Conservation (phyloP, 768 basidiomycete species). For the Plicaturopsis crispa region DNA sequence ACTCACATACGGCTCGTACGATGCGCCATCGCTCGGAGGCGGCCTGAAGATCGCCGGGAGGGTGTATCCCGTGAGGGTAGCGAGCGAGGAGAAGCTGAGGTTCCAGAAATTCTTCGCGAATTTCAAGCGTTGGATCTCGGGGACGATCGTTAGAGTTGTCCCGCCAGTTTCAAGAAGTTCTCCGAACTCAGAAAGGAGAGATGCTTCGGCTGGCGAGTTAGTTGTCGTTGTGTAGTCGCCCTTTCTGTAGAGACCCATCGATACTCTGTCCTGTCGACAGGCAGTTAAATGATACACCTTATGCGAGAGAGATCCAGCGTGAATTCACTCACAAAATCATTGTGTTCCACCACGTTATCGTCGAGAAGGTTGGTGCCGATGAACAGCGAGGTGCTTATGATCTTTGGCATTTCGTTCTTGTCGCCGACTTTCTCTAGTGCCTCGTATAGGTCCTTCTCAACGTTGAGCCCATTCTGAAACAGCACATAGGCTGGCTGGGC, state of each 20-base stretch:
- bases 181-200: constrained; percentile 36
- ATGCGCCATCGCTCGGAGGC: constrained; percentile 27
- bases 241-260: constrained; percentile 49
- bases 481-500: constrained; percentile 54
- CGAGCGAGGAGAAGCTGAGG: constrained; percentile 41
- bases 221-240: constrained; percentile 27
- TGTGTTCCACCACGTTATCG: constrained; percentile 44
- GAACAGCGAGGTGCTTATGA: constrained; percentile 48
- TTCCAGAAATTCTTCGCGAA: constrained; percentile 65
- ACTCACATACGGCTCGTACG: constrained; percentile 32
- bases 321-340: constrained; percentile 40
- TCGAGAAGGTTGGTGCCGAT: constrained; percentile 42
- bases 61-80: constrained; percentile 41
- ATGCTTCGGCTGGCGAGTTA: constrained; percentile 35
- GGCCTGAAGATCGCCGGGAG: constrained; percentile 45
- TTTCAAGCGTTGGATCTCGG: constrained; percentile 57
- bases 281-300: neutral
- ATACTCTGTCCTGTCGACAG: constrained; percentile 35
- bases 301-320: neutral
- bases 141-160: constrained; percentile 34
- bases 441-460: constrained; percentile 59
- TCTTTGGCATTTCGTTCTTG: constrained; percentile 36
- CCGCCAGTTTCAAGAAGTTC: constrained; percentile 40
- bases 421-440: constrained; percentile 33
- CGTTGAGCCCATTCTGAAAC: constrained; percentile 66